Evolutionary conservation across 1,139 yeast genomes (phyloP).

Genomic region (Suhomyces guaymorum): DNA sequence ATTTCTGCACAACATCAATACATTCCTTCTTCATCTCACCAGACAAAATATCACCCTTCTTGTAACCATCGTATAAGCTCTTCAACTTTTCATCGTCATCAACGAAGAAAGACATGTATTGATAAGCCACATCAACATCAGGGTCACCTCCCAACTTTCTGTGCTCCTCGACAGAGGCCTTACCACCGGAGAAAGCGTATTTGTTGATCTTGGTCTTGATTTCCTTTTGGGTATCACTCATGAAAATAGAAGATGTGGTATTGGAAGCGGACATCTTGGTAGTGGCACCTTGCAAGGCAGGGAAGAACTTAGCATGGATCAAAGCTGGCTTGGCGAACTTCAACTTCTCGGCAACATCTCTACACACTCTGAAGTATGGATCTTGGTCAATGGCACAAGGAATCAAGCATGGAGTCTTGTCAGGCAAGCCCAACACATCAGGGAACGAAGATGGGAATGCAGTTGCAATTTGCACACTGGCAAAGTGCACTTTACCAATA

Average conservation of each 20-base stretch:
- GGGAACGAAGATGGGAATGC: slow-evolving; percentile 97
- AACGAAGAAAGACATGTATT: slow-evolving; percentile 84
- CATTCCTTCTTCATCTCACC: slow-evolving; percentile 94
- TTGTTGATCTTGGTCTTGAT: slow-evolving; percentile 94
- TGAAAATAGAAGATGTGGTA: slow-evolving; percentile 76
- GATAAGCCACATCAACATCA: slow-evolving; percentile 93
- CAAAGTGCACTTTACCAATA: slow-evolving; percentile 94
- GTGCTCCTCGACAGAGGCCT: slow-evolving; percentile 85
- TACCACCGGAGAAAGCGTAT: slow-evolving; percentile 96
- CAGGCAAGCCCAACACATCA: slow-evolving; percentile 79
- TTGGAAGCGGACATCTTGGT: slow-evolving; percentile 98
- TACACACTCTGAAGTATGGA: slow-evolving; percentile 95
- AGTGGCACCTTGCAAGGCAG: slow-evolving; percentile 95
- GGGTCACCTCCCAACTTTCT: slow-evolving; percentile 89
- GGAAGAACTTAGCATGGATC: slow-evolving; percentile 94
- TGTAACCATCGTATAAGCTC: slow-evolving; percentile 64
- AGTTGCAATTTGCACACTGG: slow-evolving; percentile 92
- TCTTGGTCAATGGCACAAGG: slow-evolving; percentile 99
- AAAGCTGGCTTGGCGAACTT: slow-evolving; percentile 89
- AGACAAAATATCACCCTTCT: slow-evolving; percentile 78
- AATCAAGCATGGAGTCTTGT: slow-evolving; percentile 90
- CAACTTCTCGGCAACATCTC: slow-evolving; percentile 95
- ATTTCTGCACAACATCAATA: slow-evolving; percentile 74
- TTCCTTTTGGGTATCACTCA: slow-evolving; percentile 92
- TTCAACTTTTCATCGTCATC: slow-evolving; percentile 83